Conservation (phyloP, 768 basidiomycete species). For the Kwoniella sp. region DNA sequence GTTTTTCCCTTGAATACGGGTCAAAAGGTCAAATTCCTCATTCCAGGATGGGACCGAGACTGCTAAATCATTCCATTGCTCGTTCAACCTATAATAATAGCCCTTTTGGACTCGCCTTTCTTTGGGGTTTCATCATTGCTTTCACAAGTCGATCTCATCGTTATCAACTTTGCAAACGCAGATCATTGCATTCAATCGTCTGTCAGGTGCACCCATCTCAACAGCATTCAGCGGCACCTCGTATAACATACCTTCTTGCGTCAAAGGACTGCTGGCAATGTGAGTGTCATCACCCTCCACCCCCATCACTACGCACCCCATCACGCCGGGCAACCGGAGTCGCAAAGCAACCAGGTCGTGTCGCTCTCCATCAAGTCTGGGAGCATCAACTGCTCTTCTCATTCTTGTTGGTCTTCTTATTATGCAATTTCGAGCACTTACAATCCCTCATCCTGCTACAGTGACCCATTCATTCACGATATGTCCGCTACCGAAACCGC, state of each 20-base stretch:
- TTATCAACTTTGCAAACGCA: no score
- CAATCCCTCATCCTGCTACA: neutral
- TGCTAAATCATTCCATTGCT: no score
- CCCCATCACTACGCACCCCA: neutral
- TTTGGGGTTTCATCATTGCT: no score
- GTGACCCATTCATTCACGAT: neutral
- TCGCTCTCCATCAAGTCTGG: neutral
- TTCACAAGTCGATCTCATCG: no score
- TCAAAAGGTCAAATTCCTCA: neutral
- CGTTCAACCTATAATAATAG: neutral
- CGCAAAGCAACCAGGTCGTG: neutral
- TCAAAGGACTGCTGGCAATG: neutral
- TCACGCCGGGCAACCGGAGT: neutral
- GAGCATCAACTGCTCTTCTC: neutral
- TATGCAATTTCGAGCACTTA: no score
- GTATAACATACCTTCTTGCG: neutral
- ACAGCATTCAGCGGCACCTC: no score
- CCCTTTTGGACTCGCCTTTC: neutral
- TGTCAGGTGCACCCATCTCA: no score
- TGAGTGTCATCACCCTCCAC: neutral
- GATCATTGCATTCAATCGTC: no score
- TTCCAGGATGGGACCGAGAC: no score
- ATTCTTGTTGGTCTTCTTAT: neutral
- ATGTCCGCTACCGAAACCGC: slow-evolving; percentile 18
- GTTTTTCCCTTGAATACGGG: neutral